Evolutionary conservation across 768 basidiomycete genomes (phyloP).

Genomic region (Suillus subaureus): DNA sequence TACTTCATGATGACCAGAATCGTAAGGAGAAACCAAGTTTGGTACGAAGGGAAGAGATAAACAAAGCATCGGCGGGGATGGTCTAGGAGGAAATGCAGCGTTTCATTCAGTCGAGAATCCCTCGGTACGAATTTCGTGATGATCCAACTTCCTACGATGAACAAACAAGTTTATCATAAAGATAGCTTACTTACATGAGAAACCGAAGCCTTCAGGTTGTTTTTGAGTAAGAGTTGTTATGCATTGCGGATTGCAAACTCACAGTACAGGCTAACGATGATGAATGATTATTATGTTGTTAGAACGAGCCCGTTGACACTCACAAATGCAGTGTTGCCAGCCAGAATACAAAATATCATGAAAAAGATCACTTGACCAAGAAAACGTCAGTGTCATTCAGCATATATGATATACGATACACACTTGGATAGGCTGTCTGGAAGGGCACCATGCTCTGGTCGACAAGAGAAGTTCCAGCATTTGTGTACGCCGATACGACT

Average conservation of each 20-base stretch:
- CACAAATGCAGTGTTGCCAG: constrained; percentile 93
- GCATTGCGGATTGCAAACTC: constrained; percentile 35
- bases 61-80: constrained; percentile 93
- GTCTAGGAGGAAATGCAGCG: constrained; percentile 88
- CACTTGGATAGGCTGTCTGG: constrained; percentile 72
- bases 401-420: neutral
- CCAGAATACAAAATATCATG: constrained; percentile 76
- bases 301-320: constrained; percentile 38
- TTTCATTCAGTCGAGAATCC: constrained; percentile 68
- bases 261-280: constrained; percentile 77
- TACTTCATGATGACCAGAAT: constrained; percentile 74
- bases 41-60: constrained; percentile 89
- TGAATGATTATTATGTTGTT: neutral
- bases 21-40: constrained; percentile 87
- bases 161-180: constrained; percentile 9
- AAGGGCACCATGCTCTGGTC: constrained; percentile 94
- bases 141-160: constrained; percentile 59
- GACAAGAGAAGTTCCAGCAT: constrained; percentile 83
- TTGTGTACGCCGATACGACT: constrained; percentile 84
- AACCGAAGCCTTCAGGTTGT: constrained; percentile 65
- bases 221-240: neutral
- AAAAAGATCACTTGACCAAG: constrained; percentile 53
- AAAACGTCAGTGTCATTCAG: neutral
- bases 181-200: constrained; percentile 61
- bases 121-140: constrained; percentile 61